Percentiles rank a stretch among this genome's conserved stretches.
Evolutionary conservation across 495 filamentous ascomycete species (phyloP).

Genomic region (Lophiotrema nucula): DNA sequence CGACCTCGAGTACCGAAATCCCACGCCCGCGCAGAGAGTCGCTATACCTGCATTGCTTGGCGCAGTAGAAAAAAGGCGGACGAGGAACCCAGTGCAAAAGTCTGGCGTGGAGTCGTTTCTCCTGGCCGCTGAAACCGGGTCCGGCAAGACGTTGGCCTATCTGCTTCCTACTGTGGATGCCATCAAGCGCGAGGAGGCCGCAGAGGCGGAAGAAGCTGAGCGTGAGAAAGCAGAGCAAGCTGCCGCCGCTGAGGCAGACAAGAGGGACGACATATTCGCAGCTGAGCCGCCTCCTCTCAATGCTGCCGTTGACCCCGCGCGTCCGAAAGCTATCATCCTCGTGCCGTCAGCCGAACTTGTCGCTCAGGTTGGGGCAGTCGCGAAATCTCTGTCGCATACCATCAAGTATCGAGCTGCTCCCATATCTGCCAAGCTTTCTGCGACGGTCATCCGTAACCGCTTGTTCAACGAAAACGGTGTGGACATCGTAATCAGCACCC

Average conservation of each 20-base stretch:
- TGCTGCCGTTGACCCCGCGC: constrained; percentile 68
- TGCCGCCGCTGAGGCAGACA: constrained; percentile 49
- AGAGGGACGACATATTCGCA: constrained; percentile 49
- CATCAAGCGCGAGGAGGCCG: constrained; percentile 70
- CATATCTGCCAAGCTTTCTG: constrained; percentile 71
- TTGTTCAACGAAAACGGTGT: constrained; percentile 79
- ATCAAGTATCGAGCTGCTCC: constrained; percentile 77
- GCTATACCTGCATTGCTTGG: constrained; percentile 79
- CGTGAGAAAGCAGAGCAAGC: constrained; percentile 46
- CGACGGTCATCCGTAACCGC: constrained; percentile 78
- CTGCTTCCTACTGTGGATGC: constrained; percentile 77
- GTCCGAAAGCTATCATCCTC: constrained; percentile 80
- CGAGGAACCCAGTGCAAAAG: constrained; percentile 39
- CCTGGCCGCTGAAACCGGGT: constrained; percentile 92
- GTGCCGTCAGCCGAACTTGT: constrained; percentile 95
- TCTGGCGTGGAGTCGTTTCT: constrained; percentile 69
- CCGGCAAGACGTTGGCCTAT: constrained; percentile 94
- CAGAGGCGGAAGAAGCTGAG: constrained; percentile 55
- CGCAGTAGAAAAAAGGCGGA: constrained; percentile 34
- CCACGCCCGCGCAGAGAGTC: constrained; percentile 84
- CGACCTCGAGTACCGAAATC: constrained; percentile 66
- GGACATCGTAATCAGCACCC: constrained; percentile 83
- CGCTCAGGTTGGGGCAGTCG: constrained; percentile 73
- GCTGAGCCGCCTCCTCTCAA: constrained; percentile 57
- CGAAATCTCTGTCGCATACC: constrained; percentile 76